Conservation (phyloP, 768 basidiomycete genomes). For the Psilocybe tampanensis region DNA sequence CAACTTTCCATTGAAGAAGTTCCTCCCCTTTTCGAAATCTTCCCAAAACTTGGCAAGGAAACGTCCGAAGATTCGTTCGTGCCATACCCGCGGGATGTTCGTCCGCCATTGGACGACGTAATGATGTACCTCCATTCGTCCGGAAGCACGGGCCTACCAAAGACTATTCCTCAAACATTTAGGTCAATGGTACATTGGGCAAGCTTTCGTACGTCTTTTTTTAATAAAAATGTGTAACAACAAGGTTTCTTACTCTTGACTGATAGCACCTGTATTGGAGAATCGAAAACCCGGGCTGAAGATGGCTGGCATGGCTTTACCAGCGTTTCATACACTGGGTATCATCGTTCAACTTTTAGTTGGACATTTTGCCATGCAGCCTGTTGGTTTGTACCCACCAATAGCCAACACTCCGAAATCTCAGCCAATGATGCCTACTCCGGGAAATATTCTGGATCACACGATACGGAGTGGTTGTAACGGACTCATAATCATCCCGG, state of each 20-base stretch:
- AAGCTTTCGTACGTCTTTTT: conserved; percentile 34
- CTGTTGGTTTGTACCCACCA: conserved; percentile 16
- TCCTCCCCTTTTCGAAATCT: conserved; percentile 32
- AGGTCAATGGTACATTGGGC: conserved; percentile 34
- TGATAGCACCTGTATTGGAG: conserved; percentile 16
- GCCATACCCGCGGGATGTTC: conserved; percentile 23
- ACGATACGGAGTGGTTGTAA: conserved; percentile 29
- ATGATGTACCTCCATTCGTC: conserved; percentile 49
- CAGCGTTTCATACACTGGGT: conserved; percentile 43
- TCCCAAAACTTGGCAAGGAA: conserved; percentile 42
- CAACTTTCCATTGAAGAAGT: conserved; percentile 32
- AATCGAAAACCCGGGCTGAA: conserved; percentile 20
- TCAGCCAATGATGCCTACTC: conserved; percentile 36
- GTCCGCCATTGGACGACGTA: conserved; percentile 23
- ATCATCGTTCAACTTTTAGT: conserved; percentile 30
- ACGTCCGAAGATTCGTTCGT: conserved; percentile 27
- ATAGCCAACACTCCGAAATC: conserved; percentile 31
- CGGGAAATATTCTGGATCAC: conserved; percentile 34
- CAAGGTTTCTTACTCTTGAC: not conserved
- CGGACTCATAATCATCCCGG: conserved; percentile 36
- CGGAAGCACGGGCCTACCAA: conserved; percentile 50
- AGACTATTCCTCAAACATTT: conserved; percentile 39
- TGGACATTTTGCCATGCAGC: conserved; percentile 23
- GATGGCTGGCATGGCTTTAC: conserved; percentile 32
- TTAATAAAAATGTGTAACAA: not conserved